A percentile compares a stretch with the other conserved stretches of the same genome.
These are phyloP conservation scores for Aureobasidium namibiae DNA, from an alignment of 2,329 filamentous ascomycete species.

Conservation along the genomic window DNA sequence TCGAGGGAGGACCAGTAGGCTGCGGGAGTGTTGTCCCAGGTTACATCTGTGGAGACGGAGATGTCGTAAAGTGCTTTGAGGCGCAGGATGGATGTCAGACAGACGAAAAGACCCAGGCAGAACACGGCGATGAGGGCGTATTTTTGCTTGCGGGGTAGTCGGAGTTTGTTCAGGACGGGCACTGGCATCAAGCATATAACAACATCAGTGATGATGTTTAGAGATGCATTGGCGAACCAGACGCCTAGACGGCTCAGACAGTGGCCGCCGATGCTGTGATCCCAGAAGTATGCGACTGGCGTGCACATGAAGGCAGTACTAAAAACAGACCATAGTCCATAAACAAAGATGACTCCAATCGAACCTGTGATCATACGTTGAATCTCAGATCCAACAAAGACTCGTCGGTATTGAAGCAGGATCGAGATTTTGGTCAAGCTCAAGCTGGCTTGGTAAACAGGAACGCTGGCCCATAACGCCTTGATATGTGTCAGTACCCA, in stretches of 20 bases:
- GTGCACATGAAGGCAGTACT: slow-evolving; percentile 33
- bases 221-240: slow-evolving; percentile 34
- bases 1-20: slow-evolving; percentile 30
- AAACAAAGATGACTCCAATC: slow-evolving; percentile 26
- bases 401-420: slow-evolving; percentile 40
- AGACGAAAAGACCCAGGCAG: slow-evolving; percentile 26
- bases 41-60: slow-evolving; percentile 20
- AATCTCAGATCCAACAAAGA: slow-evolving; percentile 35
- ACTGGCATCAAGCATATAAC: slow-evolving; percentile 27
- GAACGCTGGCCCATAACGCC: slow-evolving; percentile 26
- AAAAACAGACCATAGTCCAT: slow-evolving; percentile 24
- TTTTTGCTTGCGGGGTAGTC: slow-evolving; percentile 26
- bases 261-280: slow-evolving; percentile 21
- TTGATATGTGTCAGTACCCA: background rate
- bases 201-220: slow-evolving; percentile 31
- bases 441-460: slow-evolving; percentile 32
- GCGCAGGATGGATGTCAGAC: slow-evolving; percentile 26
- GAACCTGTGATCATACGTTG: slow-evolving; percentile 24
- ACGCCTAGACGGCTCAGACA: slow-evolving; percentile 34
- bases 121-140: slow-evolving; percentile 29
- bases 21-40: slow-evolving; percentile 25
- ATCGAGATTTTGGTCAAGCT: slow-evolving; percentile 38
- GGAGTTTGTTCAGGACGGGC: slow-evolving; percentile 26
- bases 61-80: slow-evolving; percentile 23
- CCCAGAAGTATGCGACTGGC: slow-evolving; percentile 37